Conservation (phyloP, 2,329 filamentous ascomycete species). For the Fusarium albosuccineum region DNA sequence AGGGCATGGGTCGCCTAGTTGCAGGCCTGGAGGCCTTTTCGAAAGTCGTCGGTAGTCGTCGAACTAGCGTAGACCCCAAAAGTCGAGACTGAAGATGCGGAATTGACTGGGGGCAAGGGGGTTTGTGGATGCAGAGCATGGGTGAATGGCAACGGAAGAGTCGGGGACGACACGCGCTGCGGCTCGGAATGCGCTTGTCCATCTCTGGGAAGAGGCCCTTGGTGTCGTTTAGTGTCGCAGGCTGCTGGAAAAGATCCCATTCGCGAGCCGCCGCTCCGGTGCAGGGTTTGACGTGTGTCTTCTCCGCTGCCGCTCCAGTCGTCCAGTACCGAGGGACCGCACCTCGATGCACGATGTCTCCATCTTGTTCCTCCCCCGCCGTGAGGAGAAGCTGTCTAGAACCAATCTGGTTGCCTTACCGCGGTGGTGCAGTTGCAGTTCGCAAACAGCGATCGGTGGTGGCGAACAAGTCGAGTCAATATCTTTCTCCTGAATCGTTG, state of each 20-base stretch:
- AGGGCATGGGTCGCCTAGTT: constrained; percentile 12
- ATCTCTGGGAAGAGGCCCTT: constrained; percentile 39
- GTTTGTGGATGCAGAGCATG: constrained; percentile 12
- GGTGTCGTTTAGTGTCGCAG: constrained; percentile 32
- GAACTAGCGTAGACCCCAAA: constrained; percentile 24
- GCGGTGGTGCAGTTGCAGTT: constrained; percentile 21
- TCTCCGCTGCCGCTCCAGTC: constrained; percentile 38
- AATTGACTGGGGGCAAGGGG: constrained; percentile 19
- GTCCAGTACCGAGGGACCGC: constrained; percentile 36
- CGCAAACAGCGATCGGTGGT: constrained; percentile 22
- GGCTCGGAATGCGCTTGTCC: constrained; percentile 42
- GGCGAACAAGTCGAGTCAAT: constrained; percentile 21
- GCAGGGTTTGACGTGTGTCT: constrained; percentile 43
- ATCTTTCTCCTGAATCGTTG: constrained; percentile 3
- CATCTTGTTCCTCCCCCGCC: constrained; percentile 40
- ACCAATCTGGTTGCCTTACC: constrained; percentile 38
- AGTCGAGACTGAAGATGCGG: constrained; percentile 33
- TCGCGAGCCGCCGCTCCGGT: constrained; percentile 40
- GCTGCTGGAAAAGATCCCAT: constrained; percentile 46
- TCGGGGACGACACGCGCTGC: constrained; percentile 25
- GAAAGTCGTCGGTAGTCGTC: constrained; percentile 9
- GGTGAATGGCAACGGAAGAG: constrained; percentile 34
- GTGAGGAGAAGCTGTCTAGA: constrained; percentile 44
- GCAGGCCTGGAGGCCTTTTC: constrained; percentile 16
- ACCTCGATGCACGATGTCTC: constrained; percentile 46